Percentiles rank a stretch among this genome's conserved stretches.
phyloP scores from a whole-genome alignment of 805 yeast genomes.

The Wickerhamiella slavikovae region DNA sequence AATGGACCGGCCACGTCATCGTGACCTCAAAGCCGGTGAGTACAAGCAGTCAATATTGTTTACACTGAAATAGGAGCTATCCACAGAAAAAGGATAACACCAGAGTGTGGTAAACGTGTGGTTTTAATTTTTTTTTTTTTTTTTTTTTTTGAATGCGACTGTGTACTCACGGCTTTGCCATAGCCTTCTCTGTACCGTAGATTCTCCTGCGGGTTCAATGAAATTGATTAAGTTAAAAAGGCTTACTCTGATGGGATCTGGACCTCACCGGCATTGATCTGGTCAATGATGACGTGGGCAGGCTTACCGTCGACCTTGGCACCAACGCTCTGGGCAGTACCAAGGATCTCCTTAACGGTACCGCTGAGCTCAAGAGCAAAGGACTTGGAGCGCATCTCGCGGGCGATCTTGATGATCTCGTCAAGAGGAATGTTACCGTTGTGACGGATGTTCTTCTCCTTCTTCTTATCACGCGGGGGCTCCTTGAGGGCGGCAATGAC shows the following conservation, averaged over 20 bases:
- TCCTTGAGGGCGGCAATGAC: slow-evolving; percentile 98
- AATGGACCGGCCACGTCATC: slow-evolving; percentile 6
- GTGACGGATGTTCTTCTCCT: slow-evolving; percentile 99
- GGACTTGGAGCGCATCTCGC: slow-evolving; percentile 92
- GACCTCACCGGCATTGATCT: slow-evolving; percentile 95
- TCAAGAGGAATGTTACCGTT: slow-evolving; percentile 95
- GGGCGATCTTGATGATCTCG: slow-evolving; percentile 91
- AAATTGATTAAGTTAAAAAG: slow-evolving; percentile 4
- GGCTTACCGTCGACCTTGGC: slow-evolving; percentile 98
- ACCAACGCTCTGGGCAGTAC: slow-evolving; percentile 99
- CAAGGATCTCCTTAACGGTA: slow-evolving; percentile 95
- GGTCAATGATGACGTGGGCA: slow-evolving; percentile 98
- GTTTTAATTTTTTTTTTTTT: no score
- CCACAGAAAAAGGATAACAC: slow-evolving; percentile 24
- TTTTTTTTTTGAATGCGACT: no score
- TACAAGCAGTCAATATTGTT: slow-evolving; percentile 6
- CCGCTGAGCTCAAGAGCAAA: slow-evolving; percentile 95
- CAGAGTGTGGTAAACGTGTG: slow-evolving; percentile 79
- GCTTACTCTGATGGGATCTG: slow-evolving; percentile 28
- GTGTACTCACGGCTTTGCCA: no score
- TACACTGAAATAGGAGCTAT: slow-evolving; percentile 7
- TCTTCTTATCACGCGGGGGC: slow-evolving; percentile 99
- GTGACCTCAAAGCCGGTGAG: slow-evolving; percentile 6
- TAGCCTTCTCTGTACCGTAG: no score
- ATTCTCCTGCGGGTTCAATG: no score